A percentile compares a stretch with the other conserved stretches of the same genome.
Conservation (phyloP, 108 stramenopile species). For the Tribonema minus region DNA sequence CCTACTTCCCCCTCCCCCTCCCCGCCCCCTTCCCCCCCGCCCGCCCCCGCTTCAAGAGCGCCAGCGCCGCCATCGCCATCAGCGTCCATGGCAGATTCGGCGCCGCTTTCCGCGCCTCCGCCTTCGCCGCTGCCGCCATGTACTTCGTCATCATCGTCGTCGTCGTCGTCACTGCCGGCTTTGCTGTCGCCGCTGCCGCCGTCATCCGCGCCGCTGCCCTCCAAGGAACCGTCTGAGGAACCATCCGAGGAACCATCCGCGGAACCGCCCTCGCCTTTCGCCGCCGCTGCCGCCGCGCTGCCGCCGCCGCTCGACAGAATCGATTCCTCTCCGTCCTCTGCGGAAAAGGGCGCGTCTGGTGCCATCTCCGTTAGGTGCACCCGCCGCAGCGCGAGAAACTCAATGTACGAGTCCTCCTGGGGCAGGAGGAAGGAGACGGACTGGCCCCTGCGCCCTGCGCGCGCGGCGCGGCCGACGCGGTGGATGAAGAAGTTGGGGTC, state of each 20-base stretch:
- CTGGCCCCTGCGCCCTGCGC: conserved; percentile 80
- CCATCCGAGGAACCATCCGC: not conserved
- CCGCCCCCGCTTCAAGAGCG: not conserved
- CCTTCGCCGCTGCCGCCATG: not conserved
- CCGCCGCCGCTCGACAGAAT: not conserved
- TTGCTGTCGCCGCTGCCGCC: not conserved
- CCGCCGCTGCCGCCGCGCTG: not conserved
- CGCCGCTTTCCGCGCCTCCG: not conserved
- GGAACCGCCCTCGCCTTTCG: not conserved
- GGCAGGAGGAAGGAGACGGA: conserved; percentile 76
- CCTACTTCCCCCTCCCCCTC: not conserved
- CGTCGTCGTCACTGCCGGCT: not conserved
- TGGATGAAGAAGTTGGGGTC: conserved; percentile 95
- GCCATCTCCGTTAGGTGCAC: conserved; percentile 67
- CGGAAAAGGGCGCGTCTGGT: not conserved
- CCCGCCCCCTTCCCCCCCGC: not conserved
- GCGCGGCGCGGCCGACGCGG: conserved; percentile 89
- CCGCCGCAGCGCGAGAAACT: conserved; percentile 67
- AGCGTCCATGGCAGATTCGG: not conserved
- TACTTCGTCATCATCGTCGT: not conserved
- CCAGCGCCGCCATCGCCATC: not conserved
- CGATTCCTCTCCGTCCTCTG: not conserved
- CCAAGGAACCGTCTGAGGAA: not conserved
- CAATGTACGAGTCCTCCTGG: conserved; percentile 89
- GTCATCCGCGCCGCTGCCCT: not conserved